These are phyloP conservation scores for Stagonosporopsis chrysanthemi DNA, from an alignment of 2,329 filamentous ascomycete species.

Conservation along the genomic window DNA sequence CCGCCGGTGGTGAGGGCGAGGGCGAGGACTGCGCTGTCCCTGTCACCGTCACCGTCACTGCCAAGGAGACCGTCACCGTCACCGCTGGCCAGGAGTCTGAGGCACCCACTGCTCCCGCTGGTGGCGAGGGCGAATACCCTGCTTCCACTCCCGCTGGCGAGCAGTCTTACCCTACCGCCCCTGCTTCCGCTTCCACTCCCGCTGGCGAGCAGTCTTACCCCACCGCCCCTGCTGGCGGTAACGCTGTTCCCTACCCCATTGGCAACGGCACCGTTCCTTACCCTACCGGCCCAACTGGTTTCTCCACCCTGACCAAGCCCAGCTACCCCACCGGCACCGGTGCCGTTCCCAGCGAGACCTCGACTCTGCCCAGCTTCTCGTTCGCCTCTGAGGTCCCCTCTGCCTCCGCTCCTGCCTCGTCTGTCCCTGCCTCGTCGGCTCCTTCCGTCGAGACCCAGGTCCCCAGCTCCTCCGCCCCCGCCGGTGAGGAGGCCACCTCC, in stretches of 20 bases:
- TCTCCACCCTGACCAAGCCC: constrained; percentile 43
- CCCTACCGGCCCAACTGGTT: constrained; percentile 40
- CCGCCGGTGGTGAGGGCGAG: constrained; percentile 18
- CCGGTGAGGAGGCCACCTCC: constrained; percentile 22
- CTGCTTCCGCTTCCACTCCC: no score
- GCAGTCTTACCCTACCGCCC: no score
- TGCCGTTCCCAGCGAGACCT: constrained; percentile 26
- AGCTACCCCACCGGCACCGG: constrained; percentile 29
- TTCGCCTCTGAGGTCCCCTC: constrained; percentile 35
- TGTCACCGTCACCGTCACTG: constrained; percentile 48
- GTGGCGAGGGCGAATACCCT: constrained; percentile 19
- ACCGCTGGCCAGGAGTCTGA: constrained; percentile 31
- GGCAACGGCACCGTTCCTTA: constrained; percentile 37
- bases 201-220: constrained; percentile 8
- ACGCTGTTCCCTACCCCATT: constrained; percentile 35
- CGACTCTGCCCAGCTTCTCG: constrained; percentile 33
- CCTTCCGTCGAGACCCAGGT: constrained; percentile 23
- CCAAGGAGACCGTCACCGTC: constrained; percentile 50
- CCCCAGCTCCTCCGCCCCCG: constrained; percentile 22
- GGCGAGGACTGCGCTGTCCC: constrained; percentile 42
- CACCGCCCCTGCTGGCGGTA: constrained; percentile 15
- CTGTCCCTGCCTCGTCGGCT: constrained; percentile 17
- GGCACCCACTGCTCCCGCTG: constrained; percentile 21
- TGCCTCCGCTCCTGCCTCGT: no score
- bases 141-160: constrained; percentile 10